phyloP scores from a whole-genome alignment of 345 rosid genomes.

The Acer yangbiense region DNA sequence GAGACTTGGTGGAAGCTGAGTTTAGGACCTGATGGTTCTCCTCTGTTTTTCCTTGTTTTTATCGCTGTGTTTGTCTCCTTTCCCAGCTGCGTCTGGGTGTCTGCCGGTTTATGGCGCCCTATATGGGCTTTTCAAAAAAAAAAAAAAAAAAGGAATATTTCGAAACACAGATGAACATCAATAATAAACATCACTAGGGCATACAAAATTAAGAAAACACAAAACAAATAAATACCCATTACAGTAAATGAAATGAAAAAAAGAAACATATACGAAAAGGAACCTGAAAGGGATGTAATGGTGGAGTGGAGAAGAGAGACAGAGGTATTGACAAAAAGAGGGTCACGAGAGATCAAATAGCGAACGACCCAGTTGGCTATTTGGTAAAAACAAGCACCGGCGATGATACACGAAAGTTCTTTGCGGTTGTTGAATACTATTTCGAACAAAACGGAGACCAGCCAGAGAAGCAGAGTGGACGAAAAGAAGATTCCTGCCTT shows the following conservation, averaged over 20 bases:
- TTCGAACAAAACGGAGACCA: constrained; percentile 76
- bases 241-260: background rate
- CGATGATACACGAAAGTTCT: constrained; percentile 54
- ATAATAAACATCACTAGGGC: background rate
- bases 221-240: background rate
- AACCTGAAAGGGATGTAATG: constrained; percentile 80
- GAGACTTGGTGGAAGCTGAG: no score
- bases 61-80: no score
- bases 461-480: constrained; percentile 90
- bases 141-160: no score
- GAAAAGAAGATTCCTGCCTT: constrained; percentile 61
- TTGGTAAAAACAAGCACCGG: constrained; percentile 68
- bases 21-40: no score
- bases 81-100: no score
- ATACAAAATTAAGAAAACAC: background rate
- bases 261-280: background rate
- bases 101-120: no score
- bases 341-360: constrained; percentile 63
- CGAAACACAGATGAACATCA: background rate
- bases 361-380: constrained; percentile 66
- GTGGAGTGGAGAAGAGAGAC: constrained; percentile 91
- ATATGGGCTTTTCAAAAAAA: no score
- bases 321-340: constrained; percentile 82
- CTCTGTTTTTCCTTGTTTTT: no score
- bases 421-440: constrained; percentile 57